These are phyloP conservation scores for Murraya paniculata DNA, from an alignment of 345 rosid genomes.

Conservation along the genomic window DNA sequence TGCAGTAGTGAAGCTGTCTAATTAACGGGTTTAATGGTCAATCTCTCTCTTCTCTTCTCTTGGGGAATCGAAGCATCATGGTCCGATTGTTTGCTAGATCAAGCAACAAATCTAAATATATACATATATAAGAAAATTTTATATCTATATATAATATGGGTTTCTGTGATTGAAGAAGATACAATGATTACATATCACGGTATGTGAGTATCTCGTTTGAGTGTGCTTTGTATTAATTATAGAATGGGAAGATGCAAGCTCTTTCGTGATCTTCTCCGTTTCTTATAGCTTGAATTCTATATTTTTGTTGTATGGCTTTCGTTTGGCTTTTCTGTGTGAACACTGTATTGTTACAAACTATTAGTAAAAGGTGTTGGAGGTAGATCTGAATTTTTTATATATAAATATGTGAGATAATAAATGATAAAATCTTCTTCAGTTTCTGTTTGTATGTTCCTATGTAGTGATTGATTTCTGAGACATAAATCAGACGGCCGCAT, in stretches of 20 bases:
- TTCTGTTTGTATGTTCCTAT: conserved; percentile 18
- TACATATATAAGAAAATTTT: background rate
- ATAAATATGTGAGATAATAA: conserved; percentile 11
- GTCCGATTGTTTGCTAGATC: conserved; percentile 50
- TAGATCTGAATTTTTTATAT: conserved; percentile 15
- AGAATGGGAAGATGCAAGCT: background rate
- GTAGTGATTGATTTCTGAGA: conserved; percentile 7
- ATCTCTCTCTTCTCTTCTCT: conserved; percentile 19
- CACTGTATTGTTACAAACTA: conserved; percentile 10
- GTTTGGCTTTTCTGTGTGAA: background rate
- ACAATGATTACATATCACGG: conserved; percentile 3
- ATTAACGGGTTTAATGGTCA: conserved; percentile 7
- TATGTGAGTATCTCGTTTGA: background rate
- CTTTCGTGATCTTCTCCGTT: background rate
- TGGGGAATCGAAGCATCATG: conserved; percentile 65
- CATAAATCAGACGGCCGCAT: background rate
- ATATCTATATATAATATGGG: background rate
- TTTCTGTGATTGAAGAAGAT: conserved; percentile 1
- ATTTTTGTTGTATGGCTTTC: background rate
- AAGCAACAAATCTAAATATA: conserved; percentile 8
- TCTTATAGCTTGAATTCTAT: background rate
- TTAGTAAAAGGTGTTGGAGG: background rate
- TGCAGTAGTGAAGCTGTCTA: conserved; percentile 11
- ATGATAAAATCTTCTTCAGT: background rate
- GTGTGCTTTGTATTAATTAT: background rate